Percentiles rank a stretch among this genome's conserved stretches.
Conservation (phyloP, 768 basidiomycete species). For the Coprinopsis cinerea region DNA sequence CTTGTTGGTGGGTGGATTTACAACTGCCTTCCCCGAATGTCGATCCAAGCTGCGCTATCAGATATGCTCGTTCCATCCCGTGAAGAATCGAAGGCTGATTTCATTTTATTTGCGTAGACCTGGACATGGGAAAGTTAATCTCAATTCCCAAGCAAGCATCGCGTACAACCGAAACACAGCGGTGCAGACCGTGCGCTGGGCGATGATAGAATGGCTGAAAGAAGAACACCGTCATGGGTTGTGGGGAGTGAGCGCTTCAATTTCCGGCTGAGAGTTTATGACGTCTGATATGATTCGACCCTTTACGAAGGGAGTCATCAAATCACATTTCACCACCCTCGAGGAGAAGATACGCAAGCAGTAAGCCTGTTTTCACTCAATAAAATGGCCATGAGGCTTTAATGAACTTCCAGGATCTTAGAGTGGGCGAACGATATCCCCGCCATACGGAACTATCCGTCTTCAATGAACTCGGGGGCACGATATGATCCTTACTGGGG, state of each 20-base stretch:
- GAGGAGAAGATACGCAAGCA: constrained; percentile 34
- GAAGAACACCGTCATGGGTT: constrained; percentile 36
- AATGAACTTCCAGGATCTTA: constrained; percentile 1
- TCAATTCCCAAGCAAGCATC: constrained; percentile 29
- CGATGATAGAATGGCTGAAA: constrained; percentile 48
- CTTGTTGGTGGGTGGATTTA: not conserved
- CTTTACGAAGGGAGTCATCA: constrained; percentile 31
- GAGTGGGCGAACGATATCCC: not conserved
- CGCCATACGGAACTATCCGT: not conserved
- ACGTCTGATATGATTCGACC: not conserved
- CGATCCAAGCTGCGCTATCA: not conserved
- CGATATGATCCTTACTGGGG: no score
- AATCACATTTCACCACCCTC: constrained; percentile 40
- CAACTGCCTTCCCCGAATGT: not conserved
- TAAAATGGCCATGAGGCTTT: no score
- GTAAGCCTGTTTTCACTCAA: constrained; percentile 22
- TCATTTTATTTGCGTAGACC: constrained; percentile 29
- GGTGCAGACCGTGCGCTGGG: constrained; percentile 43
- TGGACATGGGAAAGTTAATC: constrained; percentile 38
- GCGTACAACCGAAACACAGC: constrained; percentile 40
- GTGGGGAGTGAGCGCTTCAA: constrained; percentile 35
- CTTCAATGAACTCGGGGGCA: no score
- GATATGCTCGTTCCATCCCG: not conserved
- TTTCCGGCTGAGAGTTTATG: not conserved
- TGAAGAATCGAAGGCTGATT: not conserved